Conservation (phyloP, 495 filamentous ascomycete species). For the Immersiella caudata region DNA sequence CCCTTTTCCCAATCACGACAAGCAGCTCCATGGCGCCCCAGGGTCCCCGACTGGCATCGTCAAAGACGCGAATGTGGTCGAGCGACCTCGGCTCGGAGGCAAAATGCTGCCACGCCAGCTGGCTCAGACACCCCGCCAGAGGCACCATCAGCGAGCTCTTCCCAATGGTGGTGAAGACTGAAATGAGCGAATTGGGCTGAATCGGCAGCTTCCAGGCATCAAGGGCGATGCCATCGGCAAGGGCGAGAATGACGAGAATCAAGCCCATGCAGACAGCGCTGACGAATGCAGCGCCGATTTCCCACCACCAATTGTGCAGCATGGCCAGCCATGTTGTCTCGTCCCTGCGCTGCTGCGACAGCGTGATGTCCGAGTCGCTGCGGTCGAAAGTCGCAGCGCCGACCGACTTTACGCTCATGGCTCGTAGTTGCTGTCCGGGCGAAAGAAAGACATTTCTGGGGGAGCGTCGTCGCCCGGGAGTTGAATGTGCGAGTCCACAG, state of each 20-base stretch:
- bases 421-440: not conserved
- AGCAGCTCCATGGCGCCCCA: slow-evolving; percentile 36
- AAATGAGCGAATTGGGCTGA: slow-evolving; percentile 41
- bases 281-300: slow-evolving; percentile 20
- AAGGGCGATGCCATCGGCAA: slow-evolving; percentile 11
- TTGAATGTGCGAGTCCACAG: not conserved
- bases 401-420: slow-evolving; percentile 5
- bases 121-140: slow-evolving; percentile 35
- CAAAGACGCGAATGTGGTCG: slow-evolving; percentile 33
- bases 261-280: slow-evolving; percentile 19
- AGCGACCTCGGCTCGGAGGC: slow-evolving; percentile 23
- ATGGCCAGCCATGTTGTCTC: not conserved
- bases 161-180: slow-evolving; percentile 37
- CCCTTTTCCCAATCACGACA: slow-evolving; percentile 19
- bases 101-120: slow-evolving; percentile 45
- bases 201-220: slow-evolving; percentile 22
- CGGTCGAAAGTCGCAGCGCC: not conserved
- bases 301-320: slow-evolving; percentile 31
- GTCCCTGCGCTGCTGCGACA: not conserved
- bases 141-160: slow-evolving; percentile 37
- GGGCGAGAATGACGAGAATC: slow-evolving; percentile 19
- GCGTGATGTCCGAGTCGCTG: not conserved
- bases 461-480: not conserved
- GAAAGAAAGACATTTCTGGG: not conserved
- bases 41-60: slow-evolving; percentile 43